Base-by-base conservation (phyloP, 345 rosid genomes). In the Hibiscus syriacus region DNA sequence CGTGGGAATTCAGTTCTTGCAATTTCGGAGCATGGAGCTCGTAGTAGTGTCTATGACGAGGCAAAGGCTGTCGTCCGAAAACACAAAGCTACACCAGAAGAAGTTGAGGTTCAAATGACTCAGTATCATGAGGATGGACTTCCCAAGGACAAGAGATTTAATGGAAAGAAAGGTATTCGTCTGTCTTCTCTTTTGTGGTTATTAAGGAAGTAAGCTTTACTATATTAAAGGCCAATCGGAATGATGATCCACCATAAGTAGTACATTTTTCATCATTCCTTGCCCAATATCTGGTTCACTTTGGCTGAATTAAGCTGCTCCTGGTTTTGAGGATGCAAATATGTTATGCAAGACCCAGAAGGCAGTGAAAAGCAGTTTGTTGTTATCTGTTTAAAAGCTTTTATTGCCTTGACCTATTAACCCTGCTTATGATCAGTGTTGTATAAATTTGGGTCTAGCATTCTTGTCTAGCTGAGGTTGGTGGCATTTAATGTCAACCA, bases 11-110 rank as follows among this genome's bases (percentile, higher is more conserved):
- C 92, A 8, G 87, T 82, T 16, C 80, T 92, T 69, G 97, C 94
- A 64, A 92, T 92, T 56, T 92, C 97, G 39, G 92, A 88, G 77
- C 98, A 92, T 68, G 97, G 98, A 78, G 98, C 93, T 79, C 96
- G 98, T 38, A 85, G 98, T 61, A 92, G 84, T 26, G 89, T 92
- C 72, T 92, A 92, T 72, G 97, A 92, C 55, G 98, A 90, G 79
- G 98, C 96, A 9, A 84, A 82, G 48, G 98, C 98, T 64, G 97
- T 88, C n/a, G 86, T 92, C 14, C 72, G 70, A 72, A 92, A 92
- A 81, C 83, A 92, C 73, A 92, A 92, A 84, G 97, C 97, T 59
- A 78, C 87, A 56, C 96, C 97, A 1, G 92, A 88, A 76, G 98
- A 92, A 81, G 98, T 92, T 26, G 83, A 88, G 64, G 78, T 87